These are phyloP conservation scores for Quercus parvula DNA, from an alignment of 306 rosid genomes.

Conservation along the genomic window DNA sequence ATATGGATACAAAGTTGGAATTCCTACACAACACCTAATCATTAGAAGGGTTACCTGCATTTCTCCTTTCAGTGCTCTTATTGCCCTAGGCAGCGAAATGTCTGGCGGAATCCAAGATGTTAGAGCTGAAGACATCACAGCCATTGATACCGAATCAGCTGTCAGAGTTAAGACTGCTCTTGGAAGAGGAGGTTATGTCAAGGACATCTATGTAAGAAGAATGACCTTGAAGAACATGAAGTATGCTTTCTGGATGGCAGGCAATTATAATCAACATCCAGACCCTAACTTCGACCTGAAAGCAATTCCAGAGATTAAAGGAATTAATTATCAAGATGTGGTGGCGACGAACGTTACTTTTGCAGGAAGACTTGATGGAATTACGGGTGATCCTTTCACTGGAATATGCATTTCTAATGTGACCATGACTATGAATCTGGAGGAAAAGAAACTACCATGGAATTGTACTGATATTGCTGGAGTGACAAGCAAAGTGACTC, in stretches of 20 bases:
- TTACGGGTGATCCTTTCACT: conserved; percentile 39
- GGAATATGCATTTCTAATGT: conserved; percentile 67
- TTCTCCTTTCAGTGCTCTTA: conserved; percentile 57
- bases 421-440: conserved; percentile 10
- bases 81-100: conserved; percentile 89
- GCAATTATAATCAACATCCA: conserved; percentile 53
- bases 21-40: conserved; percentile 44
- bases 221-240: conserved; percentile 51
- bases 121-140: conserved; percentile 54
- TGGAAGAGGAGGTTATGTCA: conserved; percentile 70
- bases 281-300: conserved; percentile 40
- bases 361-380: conserved; percentile 52
- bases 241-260: conserved; percentile 69
- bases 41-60: conserved; percentile 57
- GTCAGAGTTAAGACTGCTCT: conserved; percentile 57
- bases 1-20: conserved; percentile 56
- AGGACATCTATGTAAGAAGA: conserved; percentile 51
- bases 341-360: conserved; percentile 46
- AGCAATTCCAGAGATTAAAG: conserved; percentile 49
- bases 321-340: conserved; percentile 50
- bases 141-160: conserved; percentile 55
- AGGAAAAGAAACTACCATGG: conserved; percentile 48
- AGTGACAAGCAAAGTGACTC: conserved; percentile 47
- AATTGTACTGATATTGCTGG: conserved; percentile 57
- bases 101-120: conserved; percentile 75